Conservation (phyloP, 2,329 filamentous ascomycete genomes). For the Paracamarosporium sp. region DNA sequence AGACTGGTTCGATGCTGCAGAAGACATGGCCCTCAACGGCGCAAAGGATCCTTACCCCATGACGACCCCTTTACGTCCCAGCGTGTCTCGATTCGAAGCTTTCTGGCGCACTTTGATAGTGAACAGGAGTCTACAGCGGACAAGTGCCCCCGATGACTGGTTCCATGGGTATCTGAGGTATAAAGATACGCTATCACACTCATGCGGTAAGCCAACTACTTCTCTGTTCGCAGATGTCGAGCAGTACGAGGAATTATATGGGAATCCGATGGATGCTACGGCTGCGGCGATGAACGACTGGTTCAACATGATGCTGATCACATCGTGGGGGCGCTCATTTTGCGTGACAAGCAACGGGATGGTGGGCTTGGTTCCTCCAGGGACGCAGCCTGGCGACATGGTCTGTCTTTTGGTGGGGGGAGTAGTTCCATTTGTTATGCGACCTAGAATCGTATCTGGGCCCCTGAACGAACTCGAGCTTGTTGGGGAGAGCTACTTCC, state of each 20-base stretch:
- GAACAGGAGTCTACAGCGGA: neutral
- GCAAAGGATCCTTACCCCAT: neutral
- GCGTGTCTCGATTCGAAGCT: neutral
- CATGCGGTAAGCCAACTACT: neutral
- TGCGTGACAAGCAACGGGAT: neutral
- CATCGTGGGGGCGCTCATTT: neutral
- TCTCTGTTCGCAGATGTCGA: neutral
- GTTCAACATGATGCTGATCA: neutral
- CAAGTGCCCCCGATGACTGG: neutral
- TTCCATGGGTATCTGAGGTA: neutral
- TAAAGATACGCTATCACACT: neutral
- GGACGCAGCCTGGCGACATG: neutral
- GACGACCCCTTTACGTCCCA: neutral
- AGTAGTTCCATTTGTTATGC: neutral
- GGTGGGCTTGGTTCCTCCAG: neutral
- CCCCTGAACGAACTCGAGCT: neutral
- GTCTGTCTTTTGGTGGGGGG: neutral
- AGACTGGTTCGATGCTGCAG: neutral
- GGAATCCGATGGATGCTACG: neutral
- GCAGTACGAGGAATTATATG: neutral
- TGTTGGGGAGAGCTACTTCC: neutral
- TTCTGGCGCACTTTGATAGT: neutral
- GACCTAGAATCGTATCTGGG: neutral
- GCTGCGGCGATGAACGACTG: neutral
- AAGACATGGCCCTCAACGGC: neutral